Evolutionary conservation across 306 rosid genomes (phyloP).

Genomic region (Carpinus fangiana): DNA sequence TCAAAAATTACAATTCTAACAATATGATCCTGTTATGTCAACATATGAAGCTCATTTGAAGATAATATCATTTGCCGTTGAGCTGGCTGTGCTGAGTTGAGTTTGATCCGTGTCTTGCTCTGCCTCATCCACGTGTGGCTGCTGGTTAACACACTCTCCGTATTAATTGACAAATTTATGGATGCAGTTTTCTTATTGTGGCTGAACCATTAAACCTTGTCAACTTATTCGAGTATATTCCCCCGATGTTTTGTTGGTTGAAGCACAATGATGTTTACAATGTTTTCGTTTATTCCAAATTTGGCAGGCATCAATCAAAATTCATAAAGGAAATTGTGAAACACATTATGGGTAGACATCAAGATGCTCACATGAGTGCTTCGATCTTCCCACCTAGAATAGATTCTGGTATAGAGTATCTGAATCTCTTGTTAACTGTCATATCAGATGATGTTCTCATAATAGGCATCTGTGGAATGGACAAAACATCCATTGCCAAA

Average conservation of each 20-base stretch:
- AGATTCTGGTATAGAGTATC: conserved; percentile 1
- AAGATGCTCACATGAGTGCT: conserved; percentile 28
- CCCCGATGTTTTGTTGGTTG: too few species aligned
- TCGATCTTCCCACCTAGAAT: conserved; percentile 12
- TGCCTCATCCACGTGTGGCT: too few species aligned
- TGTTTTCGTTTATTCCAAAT: background rate
- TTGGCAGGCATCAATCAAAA: conserved; percentile 27
- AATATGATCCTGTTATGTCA: too few species aligned
- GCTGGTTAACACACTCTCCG: too few species aligned
- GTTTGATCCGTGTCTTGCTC: too few species aligned
- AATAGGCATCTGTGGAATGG: conserved; percentile 31
- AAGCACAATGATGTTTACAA: background rate
- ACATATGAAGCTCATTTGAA: too few species aligned
- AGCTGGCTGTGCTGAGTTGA: too few species aligned
- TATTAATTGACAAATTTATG: too few species aligned
- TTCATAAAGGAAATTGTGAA: conserved; percentile 29
- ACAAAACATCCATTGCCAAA: conserved; percentile 23
- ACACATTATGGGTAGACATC: conserved; percentile 18
- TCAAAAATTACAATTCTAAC: too few species aligned
- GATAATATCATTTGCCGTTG: too few species aligned
- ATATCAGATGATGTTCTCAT: background rate
- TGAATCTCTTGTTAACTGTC: conserved; percentile 14
- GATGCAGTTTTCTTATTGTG: background rate
- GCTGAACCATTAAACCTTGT: background rate
- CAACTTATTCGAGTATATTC: too few species aligned